These are phyloP conservation scores for Trichosporon asahii DNA, from an alignment of 1,284 basidiomycete species.

Conservation along the genomic window DNA sequence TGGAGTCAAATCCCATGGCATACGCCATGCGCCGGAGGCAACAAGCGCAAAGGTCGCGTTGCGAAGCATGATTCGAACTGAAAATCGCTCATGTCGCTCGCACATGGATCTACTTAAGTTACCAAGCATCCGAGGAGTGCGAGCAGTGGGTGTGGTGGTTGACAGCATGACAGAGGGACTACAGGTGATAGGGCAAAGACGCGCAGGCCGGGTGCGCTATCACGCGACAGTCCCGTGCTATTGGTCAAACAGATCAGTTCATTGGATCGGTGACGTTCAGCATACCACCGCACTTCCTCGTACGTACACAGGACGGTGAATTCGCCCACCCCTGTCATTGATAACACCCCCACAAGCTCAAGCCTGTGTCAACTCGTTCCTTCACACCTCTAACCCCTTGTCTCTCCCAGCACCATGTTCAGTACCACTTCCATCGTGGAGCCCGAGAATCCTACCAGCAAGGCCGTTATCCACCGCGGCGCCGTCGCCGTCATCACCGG, in stretches of 20 bases:
- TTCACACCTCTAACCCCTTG: neutral
- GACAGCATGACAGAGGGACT: neutral
- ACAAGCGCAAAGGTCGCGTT: too few relatives aligned
- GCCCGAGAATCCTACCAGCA: slow-evolving; percentile 9
- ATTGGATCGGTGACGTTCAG: slow-evolving; percentile 5
- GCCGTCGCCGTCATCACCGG: slow-evolving; percentile 51
- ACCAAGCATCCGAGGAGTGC: neutral
- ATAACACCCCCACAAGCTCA: neutral
- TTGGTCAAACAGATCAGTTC: slow-evolving; percentile 4
- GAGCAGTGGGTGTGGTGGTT: neutral
- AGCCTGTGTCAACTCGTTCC: neutral
- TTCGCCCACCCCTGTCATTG: neutral
- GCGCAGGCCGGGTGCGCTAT: neutral
- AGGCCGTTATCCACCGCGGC: slow-evolving; percentile 38
- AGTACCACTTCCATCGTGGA: slow-evolving; percentile 12
- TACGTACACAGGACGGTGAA: neutral
- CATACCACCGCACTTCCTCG: neutral
- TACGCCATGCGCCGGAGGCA: too few relatives aligned
- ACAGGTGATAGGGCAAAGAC: neutral
- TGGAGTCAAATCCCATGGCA: too few relatives aligned
- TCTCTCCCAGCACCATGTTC: neutral
- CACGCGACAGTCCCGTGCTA: neutral
- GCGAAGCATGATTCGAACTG: neutral
- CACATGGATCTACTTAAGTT: neutral
- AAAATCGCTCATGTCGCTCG: neutral